Evolutionary conservation across 805 yeast genomes (phyloP), one percentile per base, ranked within the genome.

Genomic region (Saccharomycopsis synnaedendra): DNA sequence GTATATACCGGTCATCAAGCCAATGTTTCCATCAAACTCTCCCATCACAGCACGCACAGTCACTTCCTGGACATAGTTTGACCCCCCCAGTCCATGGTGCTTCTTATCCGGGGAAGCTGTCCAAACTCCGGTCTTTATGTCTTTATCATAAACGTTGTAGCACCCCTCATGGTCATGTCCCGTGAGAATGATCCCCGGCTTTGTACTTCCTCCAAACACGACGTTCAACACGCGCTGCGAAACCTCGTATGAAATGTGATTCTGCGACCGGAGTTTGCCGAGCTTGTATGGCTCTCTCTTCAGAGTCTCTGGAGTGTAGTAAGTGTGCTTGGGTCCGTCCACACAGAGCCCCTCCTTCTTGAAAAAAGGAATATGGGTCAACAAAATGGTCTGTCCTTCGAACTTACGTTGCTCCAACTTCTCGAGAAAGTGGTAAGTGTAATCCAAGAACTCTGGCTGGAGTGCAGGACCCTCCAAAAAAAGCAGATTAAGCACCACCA

Each of bases 111-210:
- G 60, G 0, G 75, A 61, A 0, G 88, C 84, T 4, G 62, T 69
- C 94, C 94, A 84, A 11, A 67, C 64, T 4, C 69, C 70, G 19
- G 60, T 58, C 1, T 60, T 59, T 5, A 54, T 52, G 44, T 72
- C 61, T 49, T 58, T 69, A 59, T 74, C 76, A 61, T 84, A 86
- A 62, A 73, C 71, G 36, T 80, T 75, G 55, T 78, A 81, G 60
- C 98, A 93, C 1, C 98, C 98, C 55, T 82, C 89, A 59, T 93
- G 98, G 60, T 93, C 98, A 64, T 93, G 98, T 1, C 98, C 98
- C 0, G 96, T 85, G 39, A 90, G 65, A 3, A 93, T 78, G 6
- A 90, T 69, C 27, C 97, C 97, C 19, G 82, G 78, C 10, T 34
- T 9, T n/a, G 8, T 34, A 9, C n/a, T 8, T n/a, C 8, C n/a